Percentiles rank a stretch among this genome's conserved stretches.
phyloP scores from a whole-genome alignment of 2,329 filamentous ascomycete genomes.

The Calonectria multiphialidica region DNA sequence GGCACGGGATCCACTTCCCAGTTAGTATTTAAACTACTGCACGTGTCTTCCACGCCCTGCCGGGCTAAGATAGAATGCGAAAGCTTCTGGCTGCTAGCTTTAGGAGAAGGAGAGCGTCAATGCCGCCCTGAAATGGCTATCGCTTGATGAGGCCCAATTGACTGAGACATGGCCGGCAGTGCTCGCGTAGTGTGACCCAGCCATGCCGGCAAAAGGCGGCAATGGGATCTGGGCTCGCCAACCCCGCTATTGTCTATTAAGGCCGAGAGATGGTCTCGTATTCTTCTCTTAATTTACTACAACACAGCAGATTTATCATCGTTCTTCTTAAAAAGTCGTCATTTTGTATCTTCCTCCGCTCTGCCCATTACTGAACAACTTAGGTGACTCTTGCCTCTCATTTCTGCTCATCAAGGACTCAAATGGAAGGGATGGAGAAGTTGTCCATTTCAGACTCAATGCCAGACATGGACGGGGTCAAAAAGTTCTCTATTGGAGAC shows the following conservation, averaged over 20 bases:
- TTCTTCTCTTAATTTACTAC: neutral
- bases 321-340: no score
- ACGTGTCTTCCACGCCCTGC: conserved; percentile 1
- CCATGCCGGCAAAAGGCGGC: neutral
- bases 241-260: neutral
- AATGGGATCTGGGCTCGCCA: neutral
- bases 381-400: no score
- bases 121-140: neutral
- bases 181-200: neutral
- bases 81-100: neutral
- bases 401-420: neutral
- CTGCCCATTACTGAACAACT: no score
- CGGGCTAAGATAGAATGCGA: neutral
- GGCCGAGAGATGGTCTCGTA: neutral
- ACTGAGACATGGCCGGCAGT: neutral
- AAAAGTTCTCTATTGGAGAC: conserved; percentile 69
- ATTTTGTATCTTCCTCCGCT: neutral
- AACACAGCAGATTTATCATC: neutral
- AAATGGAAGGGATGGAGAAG: neutral
- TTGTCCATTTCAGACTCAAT: neutral
- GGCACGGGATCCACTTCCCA: neutral
- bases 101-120: neutral
- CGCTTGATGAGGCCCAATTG: neutral
- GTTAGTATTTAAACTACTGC: neutral
- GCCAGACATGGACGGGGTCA: conserved; percentile 28